Evolutionary conservation across 2,329 filamentous ascomycete genomes (phyloP).

Genomic region (Penicillium sp.): DNA sequence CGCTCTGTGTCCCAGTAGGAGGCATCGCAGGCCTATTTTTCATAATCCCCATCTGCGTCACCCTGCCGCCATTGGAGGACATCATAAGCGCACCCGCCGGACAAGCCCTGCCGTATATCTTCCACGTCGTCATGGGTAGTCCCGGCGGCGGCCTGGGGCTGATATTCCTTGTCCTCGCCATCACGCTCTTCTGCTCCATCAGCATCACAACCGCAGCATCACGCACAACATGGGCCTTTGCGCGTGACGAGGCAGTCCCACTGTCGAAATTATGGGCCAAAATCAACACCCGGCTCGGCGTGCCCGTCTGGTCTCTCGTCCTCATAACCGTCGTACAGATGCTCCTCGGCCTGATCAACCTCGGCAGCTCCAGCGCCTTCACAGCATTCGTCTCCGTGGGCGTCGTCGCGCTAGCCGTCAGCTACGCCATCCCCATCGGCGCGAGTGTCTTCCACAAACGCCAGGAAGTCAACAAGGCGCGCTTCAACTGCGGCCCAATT

Average conservation of each 20-base stretch:
- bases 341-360: constrained; percentile 48
- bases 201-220: constrained; percentile 51
- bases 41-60: constrained; percentile 53
- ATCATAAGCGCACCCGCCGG: constrained; percentile 43
- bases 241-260: constrained; percentile 44
- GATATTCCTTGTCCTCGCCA: constrained; percentile 47
- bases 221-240: constrained; percentile 45
- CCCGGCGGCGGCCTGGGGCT: constrained; percentile 47
- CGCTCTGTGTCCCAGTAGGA: constrained; percentile 51
- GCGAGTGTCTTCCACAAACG: constrained; percentile 48
- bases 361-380: constrained; percentile 47
- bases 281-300: constrained; percentile 32
- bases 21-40: constrained; percentile 55
- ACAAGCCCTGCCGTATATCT: constrained; percentile 52
- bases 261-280: constrained; percentile 34
- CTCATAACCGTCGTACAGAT: constrained; percentile 46
- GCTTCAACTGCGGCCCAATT: constrained; percentile 44
- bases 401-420: constrained; percentile 54
- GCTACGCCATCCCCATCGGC: constrained; percentile 55
- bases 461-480: constrained; percentile 45
- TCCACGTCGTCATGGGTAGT: constrained; percentile 47
- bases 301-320: constrained; percentile 41
- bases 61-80: constrained; percentile 44
- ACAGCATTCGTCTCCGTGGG: constrained; percentile 52
- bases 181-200: constrained; percentile 53